Evolutionary conservation across 2,329 filamentous ascomycete species (phyloP), one percentile per base, ranked within the genome.

Genomic region (Diaporthe aspalathi): DNA sequence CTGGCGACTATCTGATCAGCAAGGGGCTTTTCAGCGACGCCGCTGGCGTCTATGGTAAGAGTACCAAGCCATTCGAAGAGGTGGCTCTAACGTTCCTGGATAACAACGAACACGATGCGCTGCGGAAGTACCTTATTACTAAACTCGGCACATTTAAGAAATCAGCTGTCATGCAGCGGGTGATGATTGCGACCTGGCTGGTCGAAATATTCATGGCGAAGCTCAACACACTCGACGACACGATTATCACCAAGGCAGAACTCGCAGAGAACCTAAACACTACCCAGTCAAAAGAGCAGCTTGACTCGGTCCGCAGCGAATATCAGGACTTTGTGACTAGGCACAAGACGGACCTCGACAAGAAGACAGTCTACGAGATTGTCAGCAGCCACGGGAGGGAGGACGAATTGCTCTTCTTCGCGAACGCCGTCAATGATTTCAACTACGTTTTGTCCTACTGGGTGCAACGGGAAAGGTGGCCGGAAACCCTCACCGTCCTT

Each of bases 171-270:
- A 99, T 99, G 95, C 96, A 99, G 81, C 88, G 95, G 71, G 92
- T 93, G 74, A 97, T 99, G 94, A 91, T 98, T 75, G 93, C 95
- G 2, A 95, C 92, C 75, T 99, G 96, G 96, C 88, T 99, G 53
- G 87, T 98, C 12, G 96, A 99, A 81, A 88, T 98, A 2, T 99
- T 95, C 81, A 99, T 99, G 94, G 93, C 94, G 6, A 98, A 97
- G 81, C 87, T 99, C 52, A 98, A 99, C 79, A 92, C 93, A 3
- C 87, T 99, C 4, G 96, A 99, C 78, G 96, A 99, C 81, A 95
- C 93, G 3, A 95, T 98, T 74, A 92, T 95, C 49, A 97, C 95
- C 0, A 93, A 94, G 77, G 93, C 94, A 0, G 94, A 97, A 79
- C 83, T 95, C 27, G 88, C 90, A 0, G 93, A 94, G 73, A 90